Evolutionary conservation across 495 filamentous ascomycete genomes (phyloP).

Genomic region (Xylaria cubensis): DNA sequence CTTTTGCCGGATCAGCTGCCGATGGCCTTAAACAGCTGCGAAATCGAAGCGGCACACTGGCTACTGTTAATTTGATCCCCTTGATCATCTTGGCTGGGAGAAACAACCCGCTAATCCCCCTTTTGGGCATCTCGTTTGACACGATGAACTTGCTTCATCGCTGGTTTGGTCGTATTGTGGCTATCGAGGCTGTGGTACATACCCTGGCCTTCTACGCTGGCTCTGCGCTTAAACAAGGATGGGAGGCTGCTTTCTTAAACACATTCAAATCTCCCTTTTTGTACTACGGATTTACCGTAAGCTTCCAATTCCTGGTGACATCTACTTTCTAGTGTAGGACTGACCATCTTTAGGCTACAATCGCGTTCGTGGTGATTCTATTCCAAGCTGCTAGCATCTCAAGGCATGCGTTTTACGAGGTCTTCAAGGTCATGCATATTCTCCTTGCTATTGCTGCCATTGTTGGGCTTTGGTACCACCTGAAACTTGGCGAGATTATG

Average conservation of each 20-base stretch:
- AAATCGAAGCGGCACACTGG: constrained; percentile 82
- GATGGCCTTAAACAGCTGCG: constrained; percentile 63
- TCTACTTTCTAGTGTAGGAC: not conserved
- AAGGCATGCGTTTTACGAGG: constrained; percentile 90
- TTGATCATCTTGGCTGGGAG: constrained; percentile 86
- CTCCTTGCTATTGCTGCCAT: constrained; percentile 67
- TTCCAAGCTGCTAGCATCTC: constrained; percentile 78
- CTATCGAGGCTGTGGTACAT: constrained; percentile 78
- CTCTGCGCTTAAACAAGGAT: constrained; percentile 58
- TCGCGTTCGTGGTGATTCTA: constrained; percentile 66
- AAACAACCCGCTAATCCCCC: constrained; percentile 88
- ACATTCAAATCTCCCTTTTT: constrained; percentile 49
- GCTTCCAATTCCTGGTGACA: constrained; percentile 31
- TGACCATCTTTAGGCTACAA: constrained; percentile 54
- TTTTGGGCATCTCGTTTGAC: constrained; percentile 90
- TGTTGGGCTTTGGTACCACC: constrained; percentile 72
- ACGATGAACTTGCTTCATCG: constrained; percentile 95
- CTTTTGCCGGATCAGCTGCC: constrained; percentile 63
- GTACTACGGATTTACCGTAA: constrained; percentile 62
- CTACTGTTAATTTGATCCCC: constrained; percentile 89
- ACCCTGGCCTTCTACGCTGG: constrained; percentile 65
- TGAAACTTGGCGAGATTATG: constrained; percentile 64
- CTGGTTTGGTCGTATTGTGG: constrained; percentile 90
- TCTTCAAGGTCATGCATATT: constrained; percentile 82
- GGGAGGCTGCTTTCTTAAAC: constrained; percentile 48